A percentile compares a stretch with the other conserved stretches of the same genome.
phyloP scores from a whole-genome alignment of 1,284 basidiomycete species.

The Mycena citricolor region DNA sequence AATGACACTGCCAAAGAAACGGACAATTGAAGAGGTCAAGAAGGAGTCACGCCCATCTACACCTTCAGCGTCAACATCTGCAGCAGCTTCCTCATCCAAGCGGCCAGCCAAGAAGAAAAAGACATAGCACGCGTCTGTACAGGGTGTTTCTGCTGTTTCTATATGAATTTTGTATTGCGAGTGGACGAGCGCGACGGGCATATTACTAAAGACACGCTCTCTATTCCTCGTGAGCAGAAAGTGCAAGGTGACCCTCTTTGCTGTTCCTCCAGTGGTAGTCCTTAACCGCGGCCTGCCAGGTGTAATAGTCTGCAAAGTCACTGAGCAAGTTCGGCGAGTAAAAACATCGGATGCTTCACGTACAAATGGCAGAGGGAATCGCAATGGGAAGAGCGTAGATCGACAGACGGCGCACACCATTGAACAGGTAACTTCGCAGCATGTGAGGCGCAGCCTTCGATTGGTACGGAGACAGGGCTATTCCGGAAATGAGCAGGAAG shows the following conservation, averaged over 20 bases:
- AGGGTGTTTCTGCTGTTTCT: conserved; percentile 3
- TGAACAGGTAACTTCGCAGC: conserved; percentile 80
- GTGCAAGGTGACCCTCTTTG: conserved; percentile 77
- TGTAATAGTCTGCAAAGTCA: conserved; percentile 64
- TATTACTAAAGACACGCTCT: not conserved
- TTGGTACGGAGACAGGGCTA: conserved; percentile 82
- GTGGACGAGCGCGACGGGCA: not conserved
- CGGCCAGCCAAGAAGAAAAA: conserved; percentile 24
- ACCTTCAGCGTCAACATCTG: conserved; percentile 21
- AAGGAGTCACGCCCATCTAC: conserved; percentile 48
- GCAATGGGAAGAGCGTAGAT: conserved; percentile 79
- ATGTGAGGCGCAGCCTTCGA: conserved; percentile 73
- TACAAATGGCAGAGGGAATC: conserved; percentile 78
- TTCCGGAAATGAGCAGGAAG: too few species aligned
- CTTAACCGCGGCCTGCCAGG: conserved; percentile 82
- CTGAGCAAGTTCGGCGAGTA: not conserved
- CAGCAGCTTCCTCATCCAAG: conserved; percentile 17
- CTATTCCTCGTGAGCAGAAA: conserved; percentile 32
- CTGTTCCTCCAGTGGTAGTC: conserved; percentile 73
- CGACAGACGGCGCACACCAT: conserved; percentile 80
- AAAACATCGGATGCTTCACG: conserved; percentile 37
- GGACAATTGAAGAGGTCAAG: conserved; percentile 50
- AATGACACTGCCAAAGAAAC: too few species aligned
- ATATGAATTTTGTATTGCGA: conserved; percentile 5
- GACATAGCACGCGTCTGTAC: conserved; percentile 9